phyloP scores from a whole-genome alignment of 2,329 filamentous ascomycete species.

The Colletotrichum lentis region DNA sequence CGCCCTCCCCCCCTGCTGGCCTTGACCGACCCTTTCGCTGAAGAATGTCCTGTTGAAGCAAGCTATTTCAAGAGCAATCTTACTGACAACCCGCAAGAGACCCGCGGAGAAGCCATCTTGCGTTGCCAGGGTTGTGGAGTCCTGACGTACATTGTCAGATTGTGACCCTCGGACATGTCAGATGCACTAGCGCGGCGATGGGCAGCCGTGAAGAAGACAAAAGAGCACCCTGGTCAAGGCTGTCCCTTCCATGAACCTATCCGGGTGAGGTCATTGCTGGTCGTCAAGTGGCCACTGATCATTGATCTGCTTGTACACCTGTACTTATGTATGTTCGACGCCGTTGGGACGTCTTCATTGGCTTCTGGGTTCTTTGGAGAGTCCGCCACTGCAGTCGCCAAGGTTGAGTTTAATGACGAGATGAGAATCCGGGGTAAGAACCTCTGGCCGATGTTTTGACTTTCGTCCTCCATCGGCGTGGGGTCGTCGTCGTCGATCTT shows the following conservation, averaged over 20 bases:
- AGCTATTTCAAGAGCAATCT: conserved; percentile 35
- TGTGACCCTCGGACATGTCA: conserved; percentile 1
- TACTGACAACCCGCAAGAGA: not conserved
- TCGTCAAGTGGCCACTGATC: not conserved
- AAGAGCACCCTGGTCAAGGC: not conserved
- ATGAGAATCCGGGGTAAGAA: conserved; percentile 38
- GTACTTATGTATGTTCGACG: conserved; percentile 1
- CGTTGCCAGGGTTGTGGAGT: not conserved
- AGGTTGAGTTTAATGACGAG: conserved; percentile 36
- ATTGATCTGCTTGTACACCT: too few relatives aligned
- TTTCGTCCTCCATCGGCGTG: conserved; percentile 30
- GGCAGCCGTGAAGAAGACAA: not conserved
- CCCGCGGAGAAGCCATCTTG: conserved; percentile 43
- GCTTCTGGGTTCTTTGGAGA: conserved; percentile 12
- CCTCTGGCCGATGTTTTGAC: conserved; percentile 29
- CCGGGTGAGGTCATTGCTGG: not conserved
- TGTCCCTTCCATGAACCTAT: not conserved
- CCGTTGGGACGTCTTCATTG: conserved; percentile 12
- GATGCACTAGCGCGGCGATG: not conserved
- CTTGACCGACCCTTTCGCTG: not conserved
- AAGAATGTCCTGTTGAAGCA: conserved; percentile 22
- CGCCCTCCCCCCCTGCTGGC: conserved; percentile 12
- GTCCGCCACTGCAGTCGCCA: conserved; percentile 13
- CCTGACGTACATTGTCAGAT: not conserved
- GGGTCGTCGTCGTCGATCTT: conserved; percentile 32